These are phyloP conservation scores for Fallopia convolvulus DNA, from an alignment of 148 eudicot species.

Conservation along the genomic window DNA sequence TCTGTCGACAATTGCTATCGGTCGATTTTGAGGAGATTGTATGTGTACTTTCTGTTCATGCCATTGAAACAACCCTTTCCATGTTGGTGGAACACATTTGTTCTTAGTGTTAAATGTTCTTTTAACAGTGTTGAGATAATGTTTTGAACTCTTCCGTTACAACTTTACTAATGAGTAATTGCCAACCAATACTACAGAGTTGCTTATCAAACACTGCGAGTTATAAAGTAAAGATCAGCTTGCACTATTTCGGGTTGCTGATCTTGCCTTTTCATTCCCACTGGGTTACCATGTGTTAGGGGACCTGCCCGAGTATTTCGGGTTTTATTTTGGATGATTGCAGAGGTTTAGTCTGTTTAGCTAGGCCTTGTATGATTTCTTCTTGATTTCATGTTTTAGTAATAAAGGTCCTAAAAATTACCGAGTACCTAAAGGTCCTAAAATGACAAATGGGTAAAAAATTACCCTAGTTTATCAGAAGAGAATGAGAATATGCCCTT, in stretches of 20 bases:
- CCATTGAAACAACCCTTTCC: neutral
- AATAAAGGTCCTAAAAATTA: too few relatives aligned
- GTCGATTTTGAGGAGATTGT: conserved; percentile 6
- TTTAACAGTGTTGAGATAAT: neutral
- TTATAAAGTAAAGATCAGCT: neutral
- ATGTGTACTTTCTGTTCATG: neutral
- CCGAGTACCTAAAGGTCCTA: neutral
- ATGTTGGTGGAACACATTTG: neutral
- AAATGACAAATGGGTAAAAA: neutral
- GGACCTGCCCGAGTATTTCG: too few relatives aligned
- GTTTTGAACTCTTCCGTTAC: neutral
- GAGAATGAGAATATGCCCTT: neutral
- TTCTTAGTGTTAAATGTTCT: neutral
- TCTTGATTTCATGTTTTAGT: too few relatives aligned
- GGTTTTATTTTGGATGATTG: too few relatives aligned
- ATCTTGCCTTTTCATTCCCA: too few relatives aligned
- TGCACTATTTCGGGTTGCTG: too few relatives aligned
- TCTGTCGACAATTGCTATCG: neutral
- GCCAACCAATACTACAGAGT: neutral
- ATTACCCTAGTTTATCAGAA: neutral
- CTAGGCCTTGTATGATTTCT: too few relatives aligned
- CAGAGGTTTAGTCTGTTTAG: too few relatives aligned
- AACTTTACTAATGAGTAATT: neutral
- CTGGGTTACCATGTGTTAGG: too few relatives aligned
- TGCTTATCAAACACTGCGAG: neutral